Evolutionary conservation across 2,329 filamentous ascomycete species (phyloP).

Genomic region (Cladosporium sp.): DNA sequence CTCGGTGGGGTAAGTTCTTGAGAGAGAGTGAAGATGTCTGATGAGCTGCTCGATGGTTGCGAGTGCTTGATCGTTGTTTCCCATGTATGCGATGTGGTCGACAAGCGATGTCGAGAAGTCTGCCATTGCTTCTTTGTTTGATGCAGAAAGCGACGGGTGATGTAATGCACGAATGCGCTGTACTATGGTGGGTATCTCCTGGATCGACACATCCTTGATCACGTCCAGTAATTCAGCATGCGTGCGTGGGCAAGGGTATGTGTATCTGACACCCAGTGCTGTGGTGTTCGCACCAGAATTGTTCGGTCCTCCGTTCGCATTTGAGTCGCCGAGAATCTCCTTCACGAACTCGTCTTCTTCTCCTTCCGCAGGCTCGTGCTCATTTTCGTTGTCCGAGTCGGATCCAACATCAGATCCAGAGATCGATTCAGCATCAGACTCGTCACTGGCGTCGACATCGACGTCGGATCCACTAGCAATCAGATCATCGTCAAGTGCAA

Average conservation of each 20-base stretch:
- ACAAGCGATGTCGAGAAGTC: slow-evolving; percentile 65
- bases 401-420: slow-evolving; percentile 20
- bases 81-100: slow-evolving; percentile 60
- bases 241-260: slow-evolving; percentile 77
- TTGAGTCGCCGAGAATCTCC: slow-evolving; percentile 34
- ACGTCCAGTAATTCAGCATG: slow-evolving; percentile 69
- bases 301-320: slow-evolving; percentile 6
- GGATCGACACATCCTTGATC: slow-evolving; percentile 56
- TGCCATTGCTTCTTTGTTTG: slow-evolving; percentile 79
- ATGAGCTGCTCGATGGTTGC: slow-evolving; percentile 71
- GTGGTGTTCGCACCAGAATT: slow-evolving; percentile 28
- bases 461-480: slow-evolving; percentile 70
- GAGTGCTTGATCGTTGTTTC: slow-evolving; percentile 52
- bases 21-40: slow-evolving; percentile 87
- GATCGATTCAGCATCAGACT: slow-evolving; percentile 16
- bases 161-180: slow-evolving; percentile 90
- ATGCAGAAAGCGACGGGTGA: slow-evolving; percentile 77
- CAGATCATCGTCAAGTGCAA: slow-evolving; percentile 82
- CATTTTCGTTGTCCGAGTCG: slow-evolving; percentile 25
- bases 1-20: slow-evolving; percentile 75
- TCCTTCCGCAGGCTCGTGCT: slow-evolving; percentile 38
- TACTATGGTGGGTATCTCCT: slow-evolving; percentile 71
- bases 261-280: slow-evolving; percentile 65
- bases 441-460: slow-evolving; percentile 28
- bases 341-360: slow-evolving; percentile 47